Evolutionary conservation across 441 rosid species (phyloP), one percentile per base, ranked within the genome.

Genomic region (Arabidopsis lyrata): DNA sequence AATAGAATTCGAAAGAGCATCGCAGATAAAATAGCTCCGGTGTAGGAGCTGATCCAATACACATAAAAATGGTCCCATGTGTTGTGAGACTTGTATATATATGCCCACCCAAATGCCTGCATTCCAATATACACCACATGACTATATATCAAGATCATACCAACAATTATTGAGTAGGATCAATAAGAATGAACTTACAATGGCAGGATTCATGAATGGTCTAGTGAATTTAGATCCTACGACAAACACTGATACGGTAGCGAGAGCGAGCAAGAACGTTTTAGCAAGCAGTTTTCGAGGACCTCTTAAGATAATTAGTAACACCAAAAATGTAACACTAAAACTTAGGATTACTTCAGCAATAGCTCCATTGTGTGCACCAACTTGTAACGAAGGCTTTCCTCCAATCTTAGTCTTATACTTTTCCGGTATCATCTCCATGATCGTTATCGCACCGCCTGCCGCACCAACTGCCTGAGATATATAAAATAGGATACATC

Each of bases 71-170:
- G 99, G 68, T 93, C 95, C 97, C 93, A 90, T 58, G 95, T 90
- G 81, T 85, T 78, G 77, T 95, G 99, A 81, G 88, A 60, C 29
- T 84, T 88, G 87, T 86, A 77, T 49, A 91, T 50, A 56, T 87
- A 95, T 18, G 95, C 97, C 98, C 99, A 95, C 12, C 97, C 99
- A 67, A 86, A 95, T 18, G 99, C 99, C 96, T 95, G 85, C 60
- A 44, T 50, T 2, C 18, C 58, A 54, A 32, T 63, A 8, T n/a
- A 56, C 5, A 62, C 29, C 63, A 59, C 36, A 29, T 50, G 42
- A 36, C 5, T 41, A 27, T 1, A 14, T 15, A 42, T 20, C 9
- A 77, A 57, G 6, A 59, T n/a, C n/a, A 29, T 36, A 14, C 5
- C 36, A 18, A 14, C 9, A 38, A 38, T 6, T 49, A 24, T 27